These are phyloP conservation scores for Mycena maculata DNA, from an alignment of 768 basidiomycete species.

Conservation along the genomic window DNA sequence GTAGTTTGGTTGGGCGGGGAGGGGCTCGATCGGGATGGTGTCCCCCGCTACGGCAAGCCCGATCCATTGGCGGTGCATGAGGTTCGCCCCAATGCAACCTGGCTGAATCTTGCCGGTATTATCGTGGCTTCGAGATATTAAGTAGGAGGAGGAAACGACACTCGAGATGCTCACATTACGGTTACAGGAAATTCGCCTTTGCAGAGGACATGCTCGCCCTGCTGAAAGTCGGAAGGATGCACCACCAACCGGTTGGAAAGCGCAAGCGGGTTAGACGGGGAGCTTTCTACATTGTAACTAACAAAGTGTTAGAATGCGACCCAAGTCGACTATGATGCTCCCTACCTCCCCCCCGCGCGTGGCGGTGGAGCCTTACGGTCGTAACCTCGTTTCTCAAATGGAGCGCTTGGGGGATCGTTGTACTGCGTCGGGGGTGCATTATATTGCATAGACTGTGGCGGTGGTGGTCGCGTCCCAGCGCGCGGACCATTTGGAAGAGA, in stretches of 20 bases:
- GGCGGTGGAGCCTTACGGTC: slow-evolving; percentile 52
- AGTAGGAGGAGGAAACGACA: not conserved
- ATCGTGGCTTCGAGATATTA: slow-evolving; percentile 68
- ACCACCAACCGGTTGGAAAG: slow-evolving; percentile 87
- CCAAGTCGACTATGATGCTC: slow-evolving; percentile 7
- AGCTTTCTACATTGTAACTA: slow-evolving; percentile 68
- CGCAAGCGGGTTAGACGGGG: slow-evolving; percentile 77
- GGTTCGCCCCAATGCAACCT: slow-evolving; percentile 80
- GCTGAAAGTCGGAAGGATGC: slow-evolving; percentile 78
- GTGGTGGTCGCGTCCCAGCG: slow-evolving; percentile 48
- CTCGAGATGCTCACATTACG: slow-evolving; percentile 65
- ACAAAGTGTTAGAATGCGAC: slow-evolving; percentile 20
- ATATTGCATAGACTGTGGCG: slow-evolving; percentile 56
- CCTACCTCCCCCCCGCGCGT: slow-evolving; percentile 42
- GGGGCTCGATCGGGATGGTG: slow-evolving; percentile 73
- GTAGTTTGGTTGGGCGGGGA: slow-evolving; percentile 69
- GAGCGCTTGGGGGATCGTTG: slow-evolving; percentile 61
- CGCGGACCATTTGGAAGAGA: slow-evolving; percentile 47
- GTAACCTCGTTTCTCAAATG: slow-evolving; percentile 63
- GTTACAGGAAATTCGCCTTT: slow-evolving; percentile 81
- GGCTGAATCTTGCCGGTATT: slow-evolving; percentile 76
- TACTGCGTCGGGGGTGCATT: slow-evolving; percentile 54
- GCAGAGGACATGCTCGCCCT: slow-evolving; percentile 80
- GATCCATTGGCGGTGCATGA: slow-evolving; percentile 90
- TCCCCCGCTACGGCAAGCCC: slow-evolving; percentile 85